Conservation (phyloP, 495 filamentous ascomycete genomes). For the Jackrogersella multiformis region DNA sequence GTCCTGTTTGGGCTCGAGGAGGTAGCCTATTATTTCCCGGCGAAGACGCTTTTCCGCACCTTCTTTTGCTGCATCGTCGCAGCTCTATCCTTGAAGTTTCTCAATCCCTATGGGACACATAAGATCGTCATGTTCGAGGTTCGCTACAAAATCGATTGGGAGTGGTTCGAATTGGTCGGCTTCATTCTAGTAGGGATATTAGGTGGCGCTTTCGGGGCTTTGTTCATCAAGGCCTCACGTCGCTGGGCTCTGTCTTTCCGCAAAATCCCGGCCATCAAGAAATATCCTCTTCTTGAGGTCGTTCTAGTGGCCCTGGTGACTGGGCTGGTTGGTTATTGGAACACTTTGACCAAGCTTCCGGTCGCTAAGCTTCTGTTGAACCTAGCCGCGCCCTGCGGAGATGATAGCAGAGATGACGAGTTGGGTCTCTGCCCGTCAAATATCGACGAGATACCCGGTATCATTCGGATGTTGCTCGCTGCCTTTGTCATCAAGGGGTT, state of each 20-base stretch:
- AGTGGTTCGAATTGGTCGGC: constrained; percentile 85
- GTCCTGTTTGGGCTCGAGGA: constrained; percentile 96
- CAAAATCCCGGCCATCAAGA: constrained; percentile 80
- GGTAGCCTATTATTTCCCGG: constrained; percentile 95
- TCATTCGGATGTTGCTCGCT: constrained; percentile 72
- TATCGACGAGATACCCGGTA: constrained; percentile 75
- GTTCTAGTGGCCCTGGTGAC: constrained; percentile 86
- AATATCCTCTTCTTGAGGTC: constrained; percentile 86
- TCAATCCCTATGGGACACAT: constrained; percentile 94
- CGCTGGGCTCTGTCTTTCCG: constrained; percentile 91
- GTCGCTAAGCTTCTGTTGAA: constrained; percentile 92
- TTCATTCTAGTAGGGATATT: constrained; percentile 88
- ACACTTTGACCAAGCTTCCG: constrained; percentile 84
- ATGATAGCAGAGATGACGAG: constrained; percentile 61
- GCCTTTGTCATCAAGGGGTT: constrained; percentile 92
- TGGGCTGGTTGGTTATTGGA: constrained; percentile 91
- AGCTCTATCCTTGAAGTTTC: constrained; percentile 87
- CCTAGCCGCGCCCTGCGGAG: constrained; percentile 82
- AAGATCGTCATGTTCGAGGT: constrained; percentile 98
- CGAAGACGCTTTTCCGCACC: constrained; percentile 97
- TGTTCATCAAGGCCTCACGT: constrained; percentile 96
- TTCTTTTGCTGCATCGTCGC: constrained; percentile 98
- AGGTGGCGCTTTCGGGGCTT: constrained; percentile 83
- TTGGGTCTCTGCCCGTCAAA: constrained; percentile 79
- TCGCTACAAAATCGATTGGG: constrained; percentile 91